These are phyloP conservation scores for Fusarium floridanum DNA, from an alignment of 2,329 filamentous ascomycete species.

Conservation along the genomic window DNA sequence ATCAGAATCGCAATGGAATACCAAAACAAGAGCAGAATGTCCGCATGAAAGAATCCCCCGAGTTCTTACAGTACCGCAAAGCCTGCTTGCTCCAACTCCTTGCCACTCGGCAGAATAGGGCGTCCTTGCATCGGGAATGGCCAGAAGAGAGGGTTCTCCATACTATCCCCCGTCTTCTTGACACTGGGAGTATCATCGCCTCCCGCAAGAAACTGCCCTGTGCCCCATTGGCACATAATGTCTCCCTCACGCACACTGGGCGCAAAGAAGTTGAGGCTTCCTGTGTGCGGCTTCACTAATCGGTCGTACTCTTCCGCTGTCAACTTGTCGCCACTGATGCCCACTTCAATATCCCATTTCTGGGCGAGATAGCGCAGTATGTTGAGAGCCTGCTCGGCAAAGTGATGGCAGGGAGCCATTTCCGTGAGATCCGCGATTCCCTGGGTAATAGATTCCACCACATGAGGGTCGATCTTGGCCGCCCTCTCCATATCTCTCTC, in stretches of 20 bases:
- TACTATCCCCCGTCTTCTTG: constrained; percentile 51
- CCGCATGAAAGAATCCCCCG: background rate
- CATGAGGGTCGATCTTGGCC: constrained; percentile 54
- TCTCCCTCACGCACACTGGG: constrained; percentile 64
- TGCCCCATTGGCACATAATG: constrained; percentile 62
- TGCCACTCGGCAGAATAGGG: constrained; percentile 64
- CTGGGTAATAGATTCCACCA: constrained; percentile 62
- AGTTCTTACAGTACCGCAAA: constrained; percentile 55
- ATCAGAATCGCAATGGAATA: background rate
- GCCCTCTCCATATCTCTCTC: constrained; percentile 53
- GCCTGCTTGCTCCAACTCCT: constrained; percentile 64
- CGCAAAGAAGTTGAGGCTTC: constrained; percentile 69
- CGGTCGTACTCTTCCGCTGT: constrained; percentile 55
- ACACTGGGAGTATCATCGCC: constrained; percentile 26
- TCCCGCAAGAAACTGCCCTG: constrained; percentile 26
- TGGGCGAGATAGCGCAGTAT: constrained; percentile 69
- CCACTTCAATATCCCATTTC: constrained; percentile 70
- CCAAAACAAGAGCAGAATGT: background rate
- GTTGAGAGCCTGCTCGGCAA: constrained; percentile 71
- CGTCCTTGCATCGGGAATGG: constrained; percentile 72
- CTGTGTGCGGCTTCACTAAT: constrained; percentile 61
- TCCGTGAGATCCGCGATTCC: constrained; percentile 70
- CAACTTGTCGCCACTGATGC: constrained; percentile 53
- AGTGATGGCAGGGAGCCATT: constrained; percentile 72
- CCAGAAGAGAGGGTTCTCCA: constrained; percentile 71